Evolutionary conservation across 208 protist species (phyloP), one percentile per base, ranked within the genome.

Genomic region (Acanthamoeba rhysodes): DNA sequence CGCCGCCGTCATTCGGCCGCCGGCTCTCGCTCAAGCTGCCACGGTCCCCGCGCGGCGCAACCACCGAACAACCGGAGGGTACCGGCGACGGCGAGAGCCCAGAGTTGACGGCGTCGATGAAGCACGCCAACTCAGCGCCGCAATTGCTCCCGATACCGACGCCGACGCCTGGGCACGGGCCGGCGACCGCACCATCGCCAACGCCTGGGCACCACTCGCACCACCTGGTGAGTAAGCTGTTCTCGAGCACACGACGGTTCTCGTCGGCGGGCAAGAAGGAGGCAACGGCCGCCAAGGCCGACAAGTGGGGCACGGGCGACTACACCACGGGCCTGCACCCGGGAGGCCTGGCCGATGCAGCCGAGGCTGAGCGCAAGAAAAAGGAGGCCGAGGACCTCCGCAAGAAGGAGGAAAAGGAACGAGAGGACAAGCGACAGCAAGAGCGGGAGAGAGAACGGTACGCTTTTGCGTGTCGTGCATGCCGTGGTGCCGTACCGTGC

Each of bases 181-280:
- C 45, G 37, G 10, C 7, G 45, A 48, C 45, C 45, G 45, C 37
- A 14, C 34, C 78, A 27, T 32, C 78, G 45, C 20, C 78, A 2
- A 27, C 74, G 74, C n/a, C 74, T 1, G 29, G n/a, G 7, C 34
- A 41, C 32, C 48, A 34, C 78, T 20, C 45, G 70, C 78, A 87
- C 50, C 78, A 87, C 29, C 78, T 87, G 45, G 78, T 87, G 27
- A 87, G 45, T 48, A 87, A 87, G 78, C 78, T 87, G 10, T 87
- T 87, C 78, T 87, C 78, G 24, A 87, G 74, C 74, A 84, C 78
- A 14, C 55, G 41, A 41, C 78, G 18, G 18, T 84, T 84, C 74
- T 84, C 74, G 74, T 72, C 74, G 18, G 37, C 16, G 41, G 37
- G 74, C 14, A 24, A 84, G 34, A 41, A 27, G 6, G 45, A 37